Percentiles rank a stretch among this genome's conserved stretches.
Conservation (phyloP, 441 rosid genomes). For the Erodium trifolium region DNA sequence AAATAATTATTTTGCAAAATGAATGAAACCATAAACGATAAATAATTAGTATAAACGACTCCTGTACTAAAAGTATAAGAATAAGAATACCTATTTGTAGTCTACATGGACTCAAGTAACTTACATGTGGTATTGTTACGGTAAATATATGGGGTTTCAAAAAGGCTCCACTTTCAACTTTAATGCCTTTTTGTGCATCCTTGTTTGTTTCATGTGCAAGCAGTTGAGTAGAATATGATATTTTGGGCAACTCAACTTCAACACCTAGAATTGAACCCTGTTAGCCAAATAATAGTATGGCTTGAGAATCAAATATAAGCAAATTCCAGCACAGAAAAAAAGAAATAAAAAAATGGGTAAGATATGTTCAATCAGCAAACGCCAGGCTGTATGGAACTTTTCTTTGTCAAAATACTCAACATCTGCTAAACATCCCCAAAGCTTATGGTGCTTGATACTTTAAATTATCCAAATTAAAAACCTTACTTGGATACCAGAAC, state of each 20-base stretch:
- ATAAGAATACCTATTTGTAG: not conserved
- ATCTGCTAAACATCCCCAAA: not conserved
- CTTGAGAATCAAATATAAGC: slow-evolving; percentile 28
- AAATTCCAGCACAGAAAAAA: not conserved
- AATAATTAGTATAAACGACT: not conserved
- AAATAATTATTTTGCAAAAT: slow-evolving; percentile 5
- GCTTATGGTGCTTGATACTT: not conserved
- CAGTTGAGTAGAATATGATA: slow-evolving; percentile 48
- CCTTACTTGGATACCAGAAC: not conserved
- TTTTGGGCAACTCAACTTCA: slow-evolving; percentile 64
- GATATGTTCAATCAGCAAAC: slow-evolving; percentile 6
- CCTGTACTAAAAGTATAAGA: not conserved
- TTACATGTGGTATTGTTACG: slow-evolving; percentile 68
- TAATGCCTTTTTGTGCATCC: slow-evolving; percentile 34
- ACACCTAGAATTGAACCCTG: slow-evolving; percentile 99
- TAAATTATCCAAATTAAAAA: not conserved
- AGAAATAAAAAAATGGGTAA: not conserved
- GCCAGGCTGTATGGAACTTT: not conserved
- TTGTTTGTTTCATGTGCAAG: slow-evolving; percentile 34
- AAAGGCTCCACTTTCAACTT: slow-evolving; percentile 54
- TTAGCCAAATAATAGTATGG: slow-evolving; percentile 58
- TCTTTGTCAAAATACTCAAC: slow-evolving; percentile 2
- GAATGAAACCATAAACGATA: not conserved
- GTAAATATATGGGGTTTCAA: slow-evolving; percentile 66
- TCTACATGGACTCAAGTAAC: not conserved